These are phyloP conservation scores for Trypanosoma avium DNA, from an alignment of 208 protist species.

Conservation along the genomic window DNA sequence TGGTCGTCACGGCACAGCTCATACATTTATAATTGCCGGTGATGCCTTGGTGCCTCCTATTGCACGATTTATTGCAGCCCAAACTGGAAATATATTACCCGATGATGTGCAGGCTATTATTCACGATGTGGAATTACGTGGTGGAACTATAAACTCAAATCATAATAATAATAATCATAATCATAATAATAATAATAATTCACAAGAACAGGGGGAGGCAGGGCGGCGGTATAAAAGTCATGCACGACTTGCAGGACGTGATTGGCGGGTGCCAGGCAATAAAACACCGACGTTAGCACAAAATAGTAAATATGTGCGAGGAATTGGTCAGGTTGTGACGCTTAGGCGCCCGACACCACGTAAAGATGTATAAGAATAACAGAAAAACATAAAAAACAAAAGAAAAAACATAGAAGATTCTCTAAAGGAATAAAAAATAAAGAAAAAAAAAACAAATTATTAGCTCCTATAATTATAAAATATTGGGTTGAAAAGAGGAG, in stretches of 20 bases:
- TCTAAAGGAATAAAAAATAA: not conserved
- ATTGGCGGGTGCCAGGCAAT: slow-evolving; percentile 14
- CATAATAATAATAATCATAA: too few species aligned
- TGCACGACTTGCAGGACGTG: slow-evolving; percentile 9
- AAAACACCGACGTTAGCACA: not conserved
- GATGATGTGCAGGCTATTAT: slow-evolving; percentile 26
- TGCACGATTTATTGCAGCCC: slow-evolving; percentile 52
- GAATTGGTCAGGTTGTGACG: slow-evolving; percentile 23
- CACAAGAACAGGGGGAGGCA: too few species aligned
- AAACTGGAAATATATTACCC: slow-evolving; percentile 20
- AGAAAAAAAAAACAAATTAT: too few species aligned
- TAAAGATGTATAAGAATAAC: too few species aligned
- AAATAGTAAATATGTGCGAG: slow-evolving; percentile 23
- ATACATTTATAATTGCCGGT: slow-evolving; percentile 89
- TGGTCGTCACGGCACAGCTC: slow-evolving; percentile 91
- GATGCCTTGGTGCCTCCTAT: slow-evolving; percentile 58
- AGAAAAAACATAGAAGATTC: too few species aligned
- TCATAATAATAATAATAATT: too few species aligned
- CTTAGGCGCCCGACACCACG: slow-evolving; percentile 19
- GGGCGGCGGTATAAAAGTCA: slow-evolving; percentile 27
- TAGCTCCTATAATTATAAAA: too few species aligned
- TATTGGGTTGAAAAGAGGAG: too few species aligned
- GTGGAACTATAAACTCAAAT: too few species aligned
- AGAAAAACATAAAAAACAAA: too few species aligned
- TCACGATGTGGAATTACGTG: slow-evolving; percentile 17